Evolutionary conservation across 2,329 filamentous ascomycete species (phyloP), one percentile per base, ranked within the genome.

Genomic region (Stemphylium vesicarium): DNA sequence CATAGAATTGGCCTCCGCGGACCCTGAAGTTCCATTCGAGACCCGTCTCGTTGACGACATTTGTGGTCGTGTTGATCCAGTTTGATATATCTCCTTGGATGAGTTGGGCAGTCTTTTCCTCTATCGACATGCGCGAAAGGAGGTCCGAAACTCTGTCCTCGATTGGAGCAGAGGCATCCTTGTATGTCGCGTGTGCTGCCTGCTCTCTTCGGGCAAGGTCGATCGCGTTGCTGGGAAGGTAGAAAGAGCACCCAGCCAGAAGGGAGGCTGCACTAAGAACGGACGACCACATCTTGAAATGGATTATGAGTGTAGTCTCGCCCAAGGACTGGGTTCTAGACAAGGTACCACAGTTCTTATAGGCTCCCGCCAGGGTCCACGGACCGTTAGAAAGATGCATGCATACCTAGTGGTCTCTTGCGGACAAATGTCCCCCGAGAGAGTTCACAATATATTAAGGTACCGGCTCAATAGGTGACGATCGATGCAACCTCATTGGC

Each of bases 21-120:
- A 81, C 79, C 31, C 81, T 78, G 80, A 90, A 89, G 68, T 85
- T 90, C 77, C 83, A 85, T 41, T 81, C 84, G 10, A 92, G 78
- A 0, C 88, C 89, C 0, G 83, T 85, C 47, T 82, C 78, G 68
- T 92, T 92, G 76, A 89, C 85, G n/a, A 75, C 79, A 50, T 87
- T 87, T 31, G 83, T 82, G 0, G 84, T 86, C n/a, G 81, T 81
- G 69, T 91, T 86, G 72, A 92, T 82, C 85, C 88, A 92, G 69
- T 91, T 90, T 5, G 83, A 81, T 56, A 92, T 81, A 66, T 92
- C 89, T 42, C 88, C 82, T 77, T 80, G 78, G 43, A 80, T 73
- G n/a, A 80, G 78, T 70, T 92, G 89, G 1, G 87, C 82, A 39
- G 85, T 83, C 77, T 92, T 92, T 56, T 92, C 89, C 66, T 88